A percentile compares a stretch with the other conserved stretches of the same genome.
phyloP scores from a whole-genome alignment of 331 rosid species.

The Malus hybrid region DNA sequence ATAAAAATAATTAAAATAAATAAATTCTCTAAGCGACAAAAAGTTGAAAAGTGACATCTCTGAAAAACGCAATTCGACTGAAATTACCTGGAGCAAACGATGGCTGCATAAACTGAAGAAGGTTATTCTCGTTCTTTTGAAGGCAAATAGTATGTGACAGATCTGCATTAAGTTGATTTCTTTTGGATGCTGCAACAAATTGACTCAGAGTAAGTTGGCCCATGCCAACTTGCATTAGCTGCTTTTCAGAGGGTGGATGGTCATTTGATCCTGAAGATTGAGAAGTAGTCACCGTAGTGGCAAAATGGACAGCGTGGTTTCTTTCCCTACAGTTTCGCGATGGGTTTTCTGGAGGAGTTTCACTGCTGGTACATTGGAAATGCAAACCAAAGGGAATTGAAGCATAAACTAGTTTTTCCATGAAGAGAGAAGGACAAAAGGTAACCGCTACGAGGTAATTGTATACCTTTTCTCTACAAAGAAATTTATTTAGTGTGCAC shows the following conservation, averaged over 20 bases:
- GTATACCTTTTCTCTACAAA: not conserved
- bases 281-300: not conserved
- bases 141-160: not conserved
- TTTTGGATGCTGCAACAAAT: not conserved
- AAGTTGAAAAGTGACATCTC: not conserved
- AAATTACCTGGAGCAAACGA: not conserved
- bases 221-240: not conserved
- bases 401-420: not conserved
- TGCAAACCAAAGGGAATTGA: not conserved
- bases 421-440: not conserved
- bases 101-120: not conserved
- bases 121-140: not conserved
- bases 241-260: not conserved
- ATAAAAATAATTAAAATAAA: too few species aligned
- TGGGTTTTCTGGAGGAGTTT: not conserved
- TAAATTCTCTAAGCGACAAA: not conserved
- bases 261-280: not conserved
- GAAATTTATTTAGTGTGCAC: not conserved
- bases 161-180: not conserved
- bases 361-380: not conserved
- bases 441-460: not conserved
- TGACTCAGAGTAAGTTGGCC: not conserved
- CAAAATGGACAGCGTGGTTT: not conserved
- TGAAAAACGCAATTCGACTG: not conserved
- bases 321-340: not conserved